Conservation (phyloP, 805 yeast species). For the Metschnikowia continentalis region DNA sequence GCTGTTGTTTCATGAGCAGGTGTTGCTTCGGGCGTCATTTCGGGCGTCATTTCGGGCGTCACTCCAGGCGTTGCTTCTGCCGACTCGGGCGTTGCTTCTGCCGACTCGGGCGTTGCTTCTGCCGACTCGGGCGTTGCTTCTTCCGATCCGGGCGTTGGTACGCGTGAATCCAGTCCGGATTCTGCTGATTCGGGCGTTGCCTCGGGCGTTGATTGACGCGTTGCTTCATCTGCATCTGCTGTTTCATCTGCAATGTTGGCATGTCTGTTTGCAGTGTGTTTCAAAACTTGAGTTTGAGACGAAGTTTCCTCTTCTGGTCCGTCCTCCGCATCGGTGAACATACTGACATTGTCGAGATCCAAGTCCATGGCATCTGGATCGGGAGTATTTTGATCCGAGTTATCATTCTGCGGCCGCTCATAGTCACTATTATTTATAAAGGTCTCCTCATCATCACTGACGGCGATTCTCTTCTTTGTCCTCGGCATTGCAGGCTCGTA, state of each 20-base stretch:
- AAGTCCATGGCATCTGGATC: neutral
- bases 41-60: no score
- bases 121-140: no score
- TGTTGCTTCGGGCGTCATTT: neutral
- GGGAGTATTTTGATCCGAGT: neutral
- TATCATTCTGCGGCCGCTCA: neutral
- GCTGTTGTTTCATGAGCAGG: neutral
- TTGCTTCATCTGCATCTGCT: neutral
- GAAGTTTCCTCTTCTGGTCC: neutral
- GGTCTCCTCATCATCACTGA: constrained; percentile 24
- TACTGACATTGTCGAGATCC: neutral
- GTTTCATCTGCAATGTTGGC: neutral
- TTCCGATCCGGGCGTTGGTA: no score
- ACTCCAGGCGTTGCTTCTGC: no score
- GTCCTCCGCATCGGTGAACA: neutral
- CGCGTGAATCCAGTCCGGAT: no score
- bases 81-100: no score
- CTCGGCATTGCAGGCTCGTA: constrained; percentile 5
- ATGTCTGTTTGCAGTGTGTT: neutral
- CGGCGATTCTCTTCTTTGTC: constrained; percentile 9
- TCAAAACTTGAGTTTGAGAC: no score
- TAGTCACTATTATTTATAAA: constrained; percentile 42
- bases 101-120: no score
- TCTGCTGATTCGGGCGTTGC: no score
- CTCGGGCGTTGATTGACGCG: neutral